Evolutionary conservation across 176 grass and related monocot species (phyloP).

Genomic region (Oryza punctata): DNA sequence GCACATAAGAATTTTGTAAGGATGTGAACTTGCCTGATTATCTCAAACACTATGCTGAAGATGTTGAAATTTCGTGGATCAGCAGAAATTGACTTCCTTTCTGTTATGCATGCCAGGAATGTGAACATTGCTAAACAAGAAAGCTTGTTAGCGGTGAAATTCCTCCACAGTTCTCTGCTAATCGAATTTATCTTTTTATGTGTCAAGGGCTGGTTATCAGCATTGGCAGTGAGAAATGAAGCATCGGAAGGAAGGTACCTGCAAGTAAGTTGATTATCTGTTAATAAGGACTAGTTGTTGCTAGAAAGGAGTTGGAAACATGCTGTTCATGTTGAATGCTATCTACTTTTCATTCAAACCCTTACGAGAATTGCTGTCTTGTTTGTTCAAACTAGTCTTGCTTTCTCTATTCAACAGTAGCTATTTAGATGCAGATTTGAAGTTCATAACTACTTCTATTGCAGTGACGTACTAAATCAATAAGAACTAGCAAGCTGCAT

Average conservation of each 20-base stretch:
- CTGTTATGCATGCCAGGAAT: constrained; percentile 60
- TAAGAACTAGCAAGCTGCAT: background rate
- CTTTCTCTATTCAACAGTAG: background rate
- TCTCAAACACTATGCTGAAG: constrained; percentile 60
- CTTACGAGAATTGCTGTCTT: background rate
- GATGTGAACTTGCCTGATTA: constrained; percentile 49
- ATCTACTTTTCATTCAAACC: background rate
- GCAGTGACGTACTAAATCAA: too few relatives aligned
- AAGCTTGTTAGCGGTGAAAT: constrained; percentile 44
- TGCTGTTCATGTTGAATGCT: too few relatives aligned
- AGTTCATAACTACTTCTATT: too few relatives aligned
- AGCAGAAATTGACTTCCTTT: constrained; percentile 49
- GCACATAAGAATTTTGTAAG: background rate
- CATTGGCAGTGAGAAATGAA: constrained; percentile 27
- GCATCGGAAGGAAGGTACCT: constrained; percentile 58
- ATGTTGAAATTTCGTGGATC: constrained; percentile 74
- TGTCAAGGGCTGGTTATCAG: background rate
- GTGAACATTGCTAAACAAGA: constrained; percentile 44
- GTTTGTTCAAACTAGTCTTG: background rate
- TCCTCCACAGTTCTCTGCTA: background rate
- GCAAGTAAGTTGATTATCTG: background rate
- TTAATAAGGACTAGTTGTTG: background rate
- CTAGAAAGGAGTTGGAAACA: background rate
- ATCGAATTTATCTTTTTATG: constrained; percentile 20
- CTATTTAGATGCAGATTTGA: too few relatives aligned